Conservation (phyloP, 2,329 filamentous ascomycete species). For the Hypoxylon sp. region DNA sequence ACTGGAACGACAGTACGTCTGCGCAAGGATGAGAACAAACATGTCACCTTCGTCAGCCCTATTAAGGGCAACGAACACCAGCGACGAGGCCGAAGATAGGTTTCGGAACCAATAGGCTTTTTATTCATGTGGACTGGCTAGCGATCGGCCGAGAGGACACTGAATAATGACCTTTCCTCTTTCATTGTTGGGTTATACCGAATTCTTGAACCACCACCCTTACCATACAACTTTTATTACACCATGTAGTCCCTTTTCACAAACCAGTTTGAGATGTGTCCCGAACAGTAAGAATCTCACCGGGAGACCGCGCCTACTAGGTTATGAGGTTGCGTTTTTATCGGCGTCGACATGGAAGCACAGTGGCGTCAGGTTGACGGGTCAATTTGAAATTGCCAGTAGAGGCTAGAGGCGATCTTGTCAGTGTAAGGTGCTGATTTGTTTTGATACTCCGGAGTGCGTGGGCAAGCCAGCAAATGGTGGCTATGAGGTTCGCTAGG, state of each 20-base stretch:
- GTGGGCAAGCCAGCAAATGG: slow-evolving; percentile 29
- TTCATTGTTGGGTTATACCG: slow-evolving; percentile 36
- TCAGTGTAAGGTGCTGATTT: slow-evolving; percentile 22
- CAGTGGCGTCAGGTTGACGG: slow-evolving; percentile 40
- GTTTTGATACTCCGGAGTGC: slow-evolving; percentile 30
- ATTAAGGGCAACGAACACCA: slow-evolving; percentile 58
- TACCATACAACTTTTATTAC: slow-evolving; percentile 48
- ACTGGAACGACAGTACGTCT: slow-evolving; percentile 59
- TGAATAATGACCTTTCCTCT: slow-evolving; percentile 1
- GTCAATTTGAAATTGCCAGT: slow-evolving; percentile 41
- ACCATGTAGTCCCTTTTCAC: slow-evolving; percentile 22
- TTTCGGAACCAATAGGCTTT: slow-evolving; percentile 28
- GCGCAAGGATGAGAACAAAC: slow-evolving; percentile 67
- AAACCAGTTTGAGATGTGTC: slow-evolving; percentile 22
- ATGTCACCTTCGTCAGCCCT: slow-evolving; percentile 67
- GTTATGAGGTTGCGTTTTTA: slow-evolving; percentile 29
- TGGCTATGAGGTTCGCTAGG: slow-evolving; percentile 19
- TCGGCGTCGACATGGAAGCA: slow-evolving; percentile 31
- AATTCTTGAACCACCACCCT: slow-evolving; percentile 37
- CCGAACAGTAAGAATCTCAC: slow-evolving; percentile 16
- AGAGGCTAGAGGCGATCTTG: slow-evolving; percentile 30
- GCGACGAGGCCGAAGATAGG: slow-evolving; percentile 46
- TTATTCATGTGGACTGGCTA: neutral
- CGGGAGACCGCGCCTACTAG: slow-evolving; percentile 11
- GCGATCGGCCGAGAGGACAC: slow-evolving; percentile 6